Conservation (phyloP, 208 protist species). For the Phytomonas serpens region DNA sequence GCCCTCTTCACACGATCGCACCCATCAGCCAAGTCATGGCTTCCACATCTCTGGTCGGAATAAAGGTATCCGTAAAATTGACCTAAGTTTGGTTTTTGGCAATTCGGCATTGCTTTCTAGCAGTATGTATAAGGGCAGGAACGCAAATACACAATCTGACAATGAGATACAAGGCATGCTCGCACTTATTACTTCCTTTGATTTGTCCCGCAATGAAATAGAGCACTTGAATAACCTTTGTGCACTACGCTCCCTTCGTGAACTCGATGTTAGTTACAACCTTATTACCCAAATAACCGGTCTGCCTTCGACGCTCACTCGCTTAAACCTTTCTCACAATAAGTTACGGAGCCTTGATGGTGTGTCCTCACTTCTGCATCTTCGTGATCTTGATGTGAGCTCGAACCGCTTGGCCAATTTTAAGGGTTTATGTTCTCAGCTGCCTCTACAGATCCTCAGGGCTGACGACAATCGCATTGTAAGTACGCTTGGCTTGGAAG, state of each 20-base stretch:
- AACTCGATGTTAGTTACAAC: slow-evolving; percentile 72
- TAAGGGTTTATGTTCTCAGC: slow-evolving; percentile 28
- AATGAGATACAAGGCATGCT: slow-evolving; percentile 22
- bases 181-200: slow-evolving; percentile 63
- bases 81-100: slow-evolving; percentile 61
- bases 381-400: slow-evolving; percentile 71
- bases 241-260: slow-evolving; percentile 37
- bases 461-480: slow-evolving; percentile 64
- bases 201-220: slow-evolving; percentile 77
- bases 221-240: slow-evolving; percentile 41
- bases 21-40: not conserved
- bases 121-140: not conserved
- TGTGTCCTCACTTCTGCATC: slow-evolving; percentile 41
- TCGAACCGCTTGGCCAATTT: slow-evolving; percentile 59
- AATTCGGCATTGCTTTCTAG: slow-evolving; percentile 29
- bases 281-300: slow-evolving; percentile 31
- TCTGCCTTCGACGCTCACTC: slow-evolving; percentile 53
- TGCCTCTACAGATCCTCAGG: slow-evolving; percentile 49
- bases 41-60: slow-evolving; percentile 53
- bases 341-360: slow-evolving; percentile 45
- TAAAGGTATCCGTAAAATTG: slow-evolving; percentile 63
- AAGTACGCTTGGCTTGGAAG: slow-evolving; percentile 41
- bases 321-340: slow-evolving; percentile 76
- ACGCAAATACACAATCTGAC: not conserved
- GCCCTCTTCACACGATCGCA: not conserved